phyloP scores from a whole-genome alignment of 2,329 filamentous ascomycete genomes.

The Colletotrichum sp. region DNA sequence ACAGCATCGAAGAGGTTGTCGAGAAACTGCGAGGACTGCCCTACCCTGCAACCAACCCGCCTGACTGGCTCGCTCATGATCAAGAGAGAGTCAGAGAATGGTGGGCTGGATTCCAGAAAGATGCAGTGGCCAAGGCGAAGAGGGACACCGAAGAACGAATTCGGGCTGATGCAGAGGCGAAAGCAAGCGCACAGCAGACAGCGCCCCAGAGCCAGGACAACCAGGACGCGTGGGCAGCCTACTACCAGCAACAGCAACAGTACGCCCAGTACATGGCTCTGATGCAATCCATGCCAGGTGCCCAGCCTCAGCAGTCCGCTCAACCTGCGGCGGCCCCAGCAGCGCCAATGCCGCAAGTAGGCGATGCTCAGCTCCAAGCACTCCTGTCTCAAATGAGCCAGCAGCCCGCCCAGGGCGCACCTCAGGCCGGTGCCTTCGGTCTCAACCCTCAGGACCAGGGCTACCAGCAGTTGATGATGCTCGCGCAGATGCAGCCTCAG shows the following conservation, averaged over 20 bases:
- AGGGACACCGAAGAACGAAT: conserved; percentile 42
- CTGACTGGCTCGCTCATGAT: conserved; percentile 55
- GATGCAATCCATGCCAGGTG: conserved; percentile 44
- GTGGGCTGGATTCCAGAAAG: conserved; percentile 54
- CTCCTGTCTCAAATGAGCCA: conserved; percentile 49
- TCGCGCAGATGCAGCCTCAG: conserved; percentile 37
- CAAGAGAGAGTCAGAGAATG: conserved; percentile 55
- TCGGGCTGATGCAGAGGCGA: conserved; percentile 33
- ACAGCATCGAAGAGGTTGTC: conserved; percentile 47
- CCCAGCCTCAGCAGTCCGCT: conserved; percentile 30
- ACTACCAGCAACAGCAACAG: conserved; percentile 31
- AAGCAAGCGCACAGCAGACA: conserved; percentile 32
- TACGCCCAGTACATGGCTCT: conserved; percentile 48
- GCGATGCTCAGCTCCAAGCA: conserved; percentile 46
- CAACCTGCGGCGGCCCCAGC: conserved; percentile 20
- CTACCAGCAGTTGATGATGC: conserved; percentile 45
- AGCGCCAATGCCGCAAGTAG: conserved; percentile 2
- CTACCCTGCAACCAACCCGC: conserved; percentile 56
- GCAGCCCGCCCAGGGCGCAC: conserved; percentile 8
- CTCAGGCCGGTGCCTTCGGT: conserved; percentile 26
- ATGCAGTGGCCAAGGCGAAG: conserved; percentile 41
- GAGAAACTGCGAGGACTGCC: conserved; percentile 49
- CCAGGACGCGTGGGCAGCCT: conserved; percentile 31
- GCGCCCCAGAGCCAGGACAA: conserved; percentile 20
- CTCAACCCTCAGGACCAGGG: conserved; percentile 43